These are phyloP conservation scores for Aspergillus tanneri DNA, from an alignment of 2,329 filamentous ascomycete species.

Conservation along the genomic window DNA sequence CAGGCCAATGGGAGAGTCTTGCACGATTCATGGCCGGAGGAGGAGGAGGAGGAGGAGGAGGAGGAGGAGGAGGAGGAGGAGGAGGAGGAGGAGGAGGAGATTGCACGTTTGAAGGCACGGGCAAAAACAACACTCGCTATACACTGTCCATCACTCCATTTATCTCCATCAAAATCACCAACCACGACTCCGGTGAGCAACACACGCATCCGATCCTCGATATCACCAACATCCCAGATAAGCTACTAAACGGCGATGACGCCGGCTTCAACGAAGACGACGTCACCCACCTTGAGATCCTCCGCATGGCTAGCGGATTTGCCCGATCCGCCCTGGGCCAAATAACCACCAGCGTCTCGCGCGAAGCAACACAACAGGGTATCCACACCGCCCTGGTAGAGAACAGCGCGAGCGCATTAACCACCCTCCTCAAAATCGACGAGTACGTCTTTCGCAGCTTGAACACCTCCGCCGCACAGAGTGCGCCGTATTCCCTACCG, in stretches of 20 bases:
- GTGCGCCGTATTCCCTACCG: conserved; percentile 29
- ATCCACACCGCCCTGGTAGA: conserved; percentile 41
- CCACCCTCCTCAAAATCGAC: conserved; percentile 41
- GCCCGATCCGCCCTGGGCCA: conserved; percentile 13
- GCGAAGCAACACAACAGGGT: conserved; percentile 38
- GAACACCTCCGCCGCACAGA: conserved; percentile 1
- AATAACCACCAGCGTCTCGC: conserved; percentile 28
- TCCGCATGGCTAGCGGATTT: conserved; percentile 34
- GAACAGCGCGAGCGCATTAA: conserved; percentile 32
- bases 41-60: too few relatives aligned
- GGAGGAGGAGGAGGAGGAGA: too few relatives aligned
- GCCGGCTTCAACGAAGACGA: conserved; percentile 32
- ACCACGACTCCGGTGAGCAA: conserved; percentile 9
- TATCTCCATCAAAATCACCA: conserved; percentile 21
- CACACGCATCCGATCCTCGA: conserved; percentile 20
- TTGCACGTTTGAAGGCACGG: conserved; percentile 20
- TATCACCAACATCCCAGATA: conserved; percentile 17
- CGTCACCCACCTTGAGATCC: conserved; percentile 35
- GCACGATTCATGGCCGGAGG: conserved; percentile 23
- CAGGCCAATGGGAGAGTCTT: conserved; percentile 17
- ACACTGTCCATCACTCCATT: conserved; percentile 24
- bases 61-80: too few relatives aligned
- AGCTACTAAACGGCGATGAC: conserved; percentile 16
- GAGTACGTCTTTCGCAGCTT: conserved; percentile 28
- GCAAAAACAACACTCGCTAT: conserved; percentile 15